Conservation (phyloP, 495 filamentous ascomycete species). For the Trichoderma asperelloides region DNA sequence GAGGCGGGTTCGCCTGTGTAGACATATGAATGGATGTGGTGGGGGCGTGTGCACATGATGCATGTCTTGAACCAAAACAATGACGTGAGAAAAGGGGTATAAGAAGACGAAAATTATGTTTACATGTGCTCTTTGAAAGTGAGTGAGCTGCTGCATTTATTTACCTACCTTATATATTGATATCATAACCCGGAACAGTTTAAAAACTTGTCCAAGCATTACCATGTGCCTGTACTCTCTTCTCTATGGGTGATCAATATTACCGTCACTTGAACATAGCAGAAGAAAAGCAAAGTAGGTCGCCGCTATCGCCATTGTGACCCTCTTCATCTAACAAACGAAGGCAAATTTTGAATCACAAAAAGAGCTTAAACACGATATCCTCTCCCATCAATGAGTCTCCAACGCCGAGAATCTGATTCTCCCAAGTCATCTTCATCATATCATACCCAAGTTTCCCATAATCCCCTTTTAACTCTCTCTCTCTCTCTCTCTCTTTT, state of each 20-base stretch:
- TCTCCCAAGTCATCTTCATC: neutral
- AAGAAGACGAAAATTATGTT: neutral
- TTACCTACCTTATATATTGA: no score
- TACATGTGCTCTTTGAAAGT: neutral
- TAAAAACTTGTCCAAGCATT: neutral
- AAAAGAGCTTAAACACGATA: no score
- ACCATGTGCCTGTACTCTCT: no score
- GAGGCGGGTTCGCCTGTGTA: conserved; percentile 1
- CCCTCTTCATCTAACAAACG: no score
- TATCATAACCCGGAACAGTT: neutral
- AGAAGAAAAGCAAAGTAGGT: no score
- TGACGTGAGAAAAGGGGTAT: neutral
- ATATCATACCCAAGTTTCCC: neutral
- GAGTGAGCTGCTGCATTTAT: neutral
- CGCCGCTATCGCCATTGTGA: no score
- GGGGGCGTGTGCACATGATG: neutral
- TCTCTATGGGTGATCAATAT: no score
- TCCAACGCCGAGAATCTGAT: no score
- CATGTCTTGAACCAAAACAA: neutral
- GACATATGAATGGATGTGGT: neutral
- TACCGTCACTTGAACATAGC: no score
- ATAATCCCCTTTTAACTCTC: neutral
- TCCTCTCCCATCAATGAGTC: no score
- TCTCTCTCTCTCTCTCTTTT: neutral
- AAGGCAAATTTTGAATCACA: no score